Base-by-base conservation (phyloP, 176 grass and related monocot genomes). In the Musa beccarii region DNA sequence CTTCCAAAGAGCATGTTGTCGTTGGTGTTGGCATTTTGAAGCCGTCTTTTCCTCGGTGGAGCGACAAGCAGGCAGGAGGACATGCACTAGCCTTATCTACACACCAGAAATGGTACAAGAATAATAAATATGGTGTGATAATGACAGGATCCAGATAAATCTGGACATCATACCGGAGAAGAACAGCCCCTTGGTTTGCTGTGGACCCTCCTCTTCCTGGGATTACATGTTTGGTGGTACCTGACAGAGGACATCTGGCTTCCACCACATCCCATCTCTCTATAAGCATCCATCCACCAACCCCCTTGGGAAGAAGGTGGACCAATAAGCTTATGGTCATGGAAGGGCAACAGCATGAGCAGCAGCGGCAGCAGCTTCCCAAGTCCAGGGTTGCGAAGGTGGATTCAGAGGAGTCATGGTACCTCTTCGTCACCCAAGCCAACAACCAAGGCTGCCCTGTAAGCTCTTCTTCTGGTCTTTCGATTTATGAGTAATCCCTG, bases 361-460 rank as follows among this genome's bases (percentile, higher is more conserved):
- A 34, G 1, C 26, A 28, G 29, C 29, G 4, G 75, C 79, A 78
- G 76, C 84, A 79, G 73, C 56, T 63, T 17, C 54, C 28, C 43
- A 91, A 83, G 63, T 90, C 76, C 55, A 86, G 82, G 75, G 75
- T 77, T 77, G 59, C 28, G 75, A 77, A 66, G 89, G 95, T 94
- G 78, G 86, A 94, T 65, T 91, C 83, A 74, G 79, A 87, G 66
- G 86, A 82, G 51, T 79, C 78, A 21, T 99, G 95, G 95, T 79
- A 87, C 16, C 82, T 87, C 80, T 86, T 89, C 78, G 81, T 78
- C 59, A 26, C 63, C 68, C 88, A 94, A 91, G 86, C 90, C 76
- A 85, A 79, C 80, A 84, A 84, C 49, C 59, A 53, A 52, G 84
- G 88, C 62, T 86, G 78, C 15, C 81, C 84, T 23, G 95, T 99